A percentile compares a stretch with the other conserved stretches of the same genome.
These are phyloP conservation scores for Saposhnikovia divaricata DNA, from an alignment of 129 eudicot species.

Conservation along the genomic window DNA sequence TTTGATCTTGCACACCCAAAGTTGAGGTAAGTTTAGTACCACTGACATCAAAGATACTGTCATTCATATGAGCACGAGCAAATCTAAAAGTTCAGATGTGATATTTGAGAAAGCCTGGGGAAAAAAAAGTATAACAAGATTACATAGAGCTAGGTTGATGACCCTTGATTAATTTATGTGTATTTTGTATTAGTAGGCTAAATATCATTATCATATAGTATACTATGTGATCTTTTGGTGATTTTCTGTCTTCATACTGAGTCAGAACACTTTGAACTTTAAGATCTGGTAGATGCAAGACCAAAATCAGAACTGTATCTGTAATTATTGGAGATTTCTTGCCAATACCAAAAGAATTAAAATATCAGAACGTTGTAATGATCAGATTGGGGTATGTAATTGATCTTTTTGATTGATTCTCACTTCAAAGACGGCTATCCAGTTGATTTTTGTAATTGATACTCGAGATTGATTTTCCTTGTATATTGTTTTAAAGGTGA, in stretches of 20 bases:
- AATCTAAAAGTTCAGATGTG: not conserved
- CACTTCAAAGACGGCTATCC: not conserved
- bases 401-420: not conserved
- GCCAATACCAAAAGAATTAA: not conserved
- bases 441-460: not conserved
- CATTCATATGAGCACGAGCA: not conserved
- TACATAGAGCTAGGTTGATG: not conserved
- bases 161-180: not conserved
- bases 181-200: not conserved
- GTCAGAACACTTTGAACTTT: not conserved
- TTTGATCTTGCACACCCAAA: not conserved
- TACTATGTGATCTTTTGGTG: not conserved
- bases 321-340: not conserved
- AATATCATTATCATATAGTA: not conserved
- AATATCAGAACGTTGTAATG: not conserved
- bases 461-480: not conserved
- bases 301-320: not conserved
- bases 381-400: not conserved
- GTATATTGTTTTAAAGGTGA: not conserved
- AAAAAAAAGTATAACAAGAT: not conserved
- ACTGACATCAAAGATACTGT: no score
- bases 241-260: not conserved
- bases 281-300: not conserved
- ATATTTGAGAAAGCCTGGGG: not conserved
- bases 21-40: not conserved